These are phyloP conservation scores for Neurospora sp. DNA, from an alignment of 495 filamentous ascomycete species.

Conservation along the genomic window DNA sequence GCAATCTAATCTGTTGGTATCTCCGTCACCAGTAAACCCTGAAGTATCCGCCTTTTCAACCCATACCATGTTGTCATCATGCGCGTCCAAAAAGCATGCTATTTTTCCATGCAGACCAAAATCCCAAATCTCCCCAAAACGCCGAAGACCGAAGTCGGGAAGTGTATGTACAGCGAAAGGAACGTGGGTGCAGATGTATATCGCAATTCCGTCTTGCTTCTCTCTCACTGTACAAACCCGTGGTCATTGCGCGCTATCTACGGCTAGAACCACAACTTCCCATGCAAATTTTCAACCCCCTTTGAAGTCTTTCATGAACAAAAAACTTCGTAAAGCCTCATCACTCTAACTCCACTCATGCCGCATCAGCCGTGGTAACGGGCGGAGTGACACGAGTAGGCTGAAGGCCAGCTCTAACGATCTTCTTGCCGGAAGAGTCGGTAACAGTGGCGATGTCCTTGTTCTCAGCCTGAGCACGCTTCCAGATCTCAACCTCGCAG, in stretches of 20 bases:
- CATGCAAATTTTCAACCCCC: neutral
- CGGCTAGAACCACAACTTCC: neutral
- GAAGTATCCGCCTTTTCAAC: neutral
- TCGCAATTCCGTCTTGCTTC: neutral
- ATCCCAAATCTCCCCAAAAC: neutral
- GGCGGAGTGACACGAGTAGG: constrained; percentile 74
- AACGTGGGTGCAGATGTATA: neutral
- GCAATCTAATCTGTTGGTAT: neutral
- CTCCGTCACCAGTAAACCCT: neutral
- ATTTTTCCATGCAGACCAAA: neutral
- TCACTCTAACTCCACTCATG: constrained; percentile 31
- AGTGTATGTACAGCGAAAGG: neutral
- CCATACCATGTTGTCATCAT: neutral
- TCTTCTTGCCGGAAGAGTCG: constrained; percentile 70
- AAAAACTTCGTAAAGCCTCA: neutral
- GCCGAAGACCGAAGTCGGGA: neutral
- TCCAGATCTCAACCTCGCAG: constrained; percentile 98
- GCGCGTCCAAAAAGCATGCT: neutral
- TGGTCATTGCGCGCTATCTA: neutral
- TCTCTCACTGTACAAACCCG: neutral
- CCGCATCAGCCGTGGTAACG: constrained; percentile 61
- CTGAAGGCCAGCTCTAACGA: constrained; percentile 85
- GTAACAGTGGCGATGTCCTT: constrained; percentile 72
- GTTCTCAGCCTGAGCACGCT: constrained; percentile 83
- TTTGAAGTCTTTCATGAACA: neutral